phyloP scores from a whole-genome alignment of 225 moss, liverwort and hornwort species.

The Bryoerythrophyllum caledonicum region DNA sequence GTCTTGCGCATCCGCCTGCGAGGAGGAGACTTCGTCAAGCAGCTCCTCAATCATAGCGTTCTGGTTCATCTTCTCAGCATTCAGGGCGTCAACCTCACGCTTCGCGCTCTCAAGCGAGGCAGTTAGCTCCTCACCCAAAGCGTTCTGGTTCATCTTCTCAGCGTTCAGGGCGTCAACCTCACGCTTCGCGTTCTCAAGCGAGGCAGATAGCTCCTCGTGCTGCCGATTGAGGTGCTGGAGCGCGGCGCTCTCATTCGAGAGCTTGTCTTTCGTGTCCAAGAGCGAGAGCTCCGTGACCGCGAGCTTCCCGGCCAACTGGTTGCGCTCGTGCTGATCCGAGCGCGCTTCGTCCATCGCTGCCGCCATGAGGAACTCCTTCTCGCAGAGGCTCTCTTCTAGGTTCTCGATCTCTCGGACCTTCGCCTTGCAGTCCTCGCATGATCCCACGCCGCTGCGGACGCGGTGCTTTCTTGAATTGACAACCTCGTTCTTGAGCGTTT shows the following conservation, averaged over 20 bases:
- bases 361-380: slow-evolving; percentile 42
- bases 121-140: slow-evolving; percentile 34
- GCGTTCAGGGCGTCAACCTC: slow-evolving; percentile 18
- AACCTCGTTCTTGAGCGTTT: slow-evolving; percentile 30
- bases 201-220: slow-evolving; percentile 25
- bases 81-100: slow-evolving; percentile 17
- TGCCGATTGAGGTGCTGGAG: neutral
- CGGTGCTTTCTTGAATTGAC: neutral
- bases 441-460: neutral
- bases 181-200: slow-evolving; percentile 8
- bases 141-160: slow-evolving; percentile 30
- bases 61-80: slow-evolving; percentile 29
- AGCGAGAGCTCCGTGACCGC: slow-evolving; percentile 24
- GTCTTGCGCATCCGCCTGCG: slow-evolving; percentile 31
- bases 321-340: slow-evolving; percentile 35
- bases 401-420: slow-evolving; percentile 29
- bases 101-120: slow-evolving; percentile 13
- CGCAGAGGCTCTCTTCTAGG: slow-evolving; percentile 37
- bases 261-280: slow-evolving; percentile 26
- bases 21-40: slow-evolving; percentile 12
- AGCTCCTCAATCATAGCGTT: slow-evolving; percentile 42
- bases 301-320: slow-evolving; percentile 33
- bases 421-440: slow-evolving; percentile 30
- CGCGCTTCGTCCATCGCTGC: slow-evolving; percentile 41
- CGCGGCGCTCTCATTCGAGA: slow-evolving; percentile 22